These are phyloP conservation scores for Claviceps spartinae DNA, from an alignment of 2,329 filamentous ascomycete genomes.

Conservation along the genomic window DNA sequence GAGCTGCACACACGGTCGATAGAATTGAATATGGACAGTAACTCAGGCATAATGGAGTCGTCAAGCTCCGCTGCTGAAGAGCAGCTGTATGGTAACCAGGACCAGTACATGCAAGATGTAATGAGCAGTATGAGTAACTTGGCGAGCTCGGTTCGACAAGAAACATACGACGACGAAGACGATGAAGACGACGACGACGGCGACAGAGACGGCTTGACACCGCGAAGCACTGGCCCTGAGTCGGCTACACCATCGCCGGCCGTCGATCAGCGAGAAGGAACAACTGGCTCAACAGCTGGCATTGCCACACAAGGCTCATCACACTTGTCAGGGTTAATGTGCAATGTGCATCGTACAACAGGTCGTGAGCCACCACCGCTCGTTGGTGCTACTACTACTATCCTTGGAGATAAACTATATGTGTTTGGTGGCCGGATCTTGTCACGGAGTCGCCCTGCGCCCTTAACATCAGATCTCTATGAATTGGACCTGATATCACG, in stretches of 20 bases:
- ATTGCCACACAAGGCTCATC: conserved; percentile 35
- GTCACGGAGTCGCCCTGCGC: conserved; percentile 65
- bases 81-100: conserved; percentile 23
- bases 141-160: conserved; percentile 27
- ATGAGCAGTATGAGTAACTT: conserved; percentile 34
- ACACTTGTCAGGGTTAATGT: conserved; percentile 54
- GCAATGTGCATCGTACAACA: conserved; percentile 70
- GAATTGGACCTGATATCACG: conserved; percentile 82
- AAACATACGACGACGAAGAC: conserved; percentile 27
- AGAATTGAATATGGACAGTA: conserved; percentile 23
- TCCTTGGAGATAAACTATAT: conserved; percentile 89
- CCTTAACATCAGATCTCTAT: conserved; percentile 81
- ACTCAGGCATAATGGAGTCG: conserved; percentile 37
- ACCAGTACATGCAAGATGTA: conserved; percentile 22
- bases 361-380: conserved; percentile 82
- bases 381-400: conserved; percentile 89
- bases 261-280: conserved; percentile 21
- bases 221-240: conserved; percentile 38
- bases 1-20: conserved; percentile 3
- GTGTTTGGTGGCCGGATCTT: conserved; percentile 88
- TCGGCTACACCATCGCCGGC: conserved; percentile 46
- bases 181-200: conserved; percentile 21
- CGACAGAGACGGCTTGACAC: conserved; percentile 30
- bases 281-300: conserved; percentile 15
- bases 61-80: conserved; percentile 17